Evolutionary conservation across 371 early-diverging fungal species (phyloP), one percentile per base, ranked within the genome.

Genomic region (Mortierella sp.): DNA sequence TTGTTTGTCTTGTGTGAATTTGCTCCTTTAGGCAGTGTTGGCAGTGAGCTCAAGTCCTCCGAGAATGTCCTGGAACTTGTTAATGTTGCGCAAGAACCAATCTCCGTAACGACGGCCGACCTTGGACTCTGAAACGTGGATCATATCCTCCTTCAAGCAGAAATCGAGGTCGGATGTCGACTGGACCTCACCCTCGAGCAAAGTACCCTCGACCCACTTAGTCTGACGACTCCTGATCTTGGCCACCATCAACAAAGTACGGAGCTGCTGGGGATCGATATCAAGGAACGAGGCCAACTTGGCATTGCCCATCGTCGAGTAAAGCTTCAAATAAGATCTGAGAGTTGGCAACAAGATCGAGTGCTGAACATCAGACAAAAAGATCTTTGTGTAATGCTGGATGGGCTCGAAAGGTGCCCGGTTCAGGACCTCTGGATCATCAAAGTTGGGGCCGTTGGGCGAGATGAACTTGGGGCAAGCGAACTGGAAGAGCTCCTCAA

Each of bases 381-480:
- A 98, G 64, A 94, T 88, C 85, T 89, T 91, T 76, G 90, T 84
- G 82, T 97, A 96, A 80, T 91, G 93, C 57, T 84, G 84, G 45
- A 89, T 87, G 23, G 91, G 93, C 72, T 94, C 93, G 74, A 85
- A 80, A 25, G 66, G 46, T 9, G 71, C 44, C 62, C 58, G 47
- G 63, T 68, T 73, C 61, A 76, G 57, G 37, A 73, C 76, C 16
- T 76, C 81, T 50, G 82, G 81, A 50, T 87, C 87, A 23, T 92
- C 91, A 77, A 87, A 90, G 84, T 89, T 88, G 71, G 92, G 91
- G 47, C 93, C 89, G 52, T 88, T 92, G 60, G 97, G 95, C 45
- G 92, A 90, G 66, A 98, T 95, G 83, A 97, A 98, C 83, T 96
- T 96, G 71, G 98, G 98, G 84, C 96, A 95, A 18, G 98, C 93